phyloP scores from a whole-genome alignment of 257 asterid genomes.

The Salvia miltiorrhiza region DNA sequence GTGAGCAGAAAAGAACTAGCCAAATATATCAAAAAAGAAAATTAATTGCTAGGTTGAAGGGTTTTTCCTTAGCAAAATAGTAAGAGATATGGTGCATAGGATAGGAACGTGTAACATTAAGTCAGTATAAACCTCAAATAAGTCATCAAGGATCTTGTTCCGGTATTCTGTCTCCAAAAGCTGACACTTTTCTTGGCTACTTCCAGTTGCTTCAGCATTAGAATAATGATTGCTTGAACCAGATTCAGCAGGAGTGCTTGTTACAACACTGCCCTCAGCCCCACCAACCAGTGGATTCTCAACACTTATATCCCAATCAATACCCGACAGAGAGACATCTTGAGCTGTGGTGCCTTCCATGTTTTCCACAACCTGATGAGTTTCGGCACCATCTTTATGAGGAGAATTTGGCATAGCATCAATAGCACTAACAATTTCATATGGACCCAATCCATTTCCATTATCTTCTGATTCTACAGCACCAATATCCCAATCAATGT shows the following conservation, averaged over 20 bases:
- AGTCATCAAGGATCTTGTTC: slow-evolving; percentile 93
- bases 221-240: slow-evolving; percentile 25
- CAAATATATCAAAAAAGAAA: neutral
- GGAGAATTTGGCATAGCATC: slow-evolving; percentile 56
- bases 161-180: slow-evolving; percentile 91
- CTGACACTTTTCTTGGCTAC: slow-evolving; percentile 60
- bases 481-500: slow-evolving; percentile 92
- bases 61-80: neutral
- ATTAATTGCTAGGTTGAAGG: neutral
- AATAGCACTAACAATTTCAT: slow-evolving; percentile 86
- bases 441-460: slow-evolving; percentile 88
- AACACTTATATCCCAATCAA: slow-evolving; percentile 80
- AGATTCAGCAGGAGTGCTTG: slow-evolving; percentile 30
- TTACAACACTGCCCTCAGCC: slow-evolving; percentile 34
- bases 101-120: neutral
- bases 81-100: neutral
- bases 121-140: slow-evolving; percentile 66
- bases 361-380: slow-evolving; percentile 31
- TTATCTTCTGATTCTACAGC: slow-evolving; percentile 70
- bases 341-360: slow-evolving; percentile 36
- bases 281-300: slow-evolving; percentile 50
- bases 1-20: slow-evolving; percentile 3
- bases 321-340: slow-evolving; percentile 48
- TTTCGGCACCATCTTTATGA: slow-evolving; percentile 28
- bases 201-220: slow-evolving; percentile 33